Base-by-base conservation (phyloP, 2,329 filamentous ascomycete species). In the Pseudocercospora vitis region DNA sequence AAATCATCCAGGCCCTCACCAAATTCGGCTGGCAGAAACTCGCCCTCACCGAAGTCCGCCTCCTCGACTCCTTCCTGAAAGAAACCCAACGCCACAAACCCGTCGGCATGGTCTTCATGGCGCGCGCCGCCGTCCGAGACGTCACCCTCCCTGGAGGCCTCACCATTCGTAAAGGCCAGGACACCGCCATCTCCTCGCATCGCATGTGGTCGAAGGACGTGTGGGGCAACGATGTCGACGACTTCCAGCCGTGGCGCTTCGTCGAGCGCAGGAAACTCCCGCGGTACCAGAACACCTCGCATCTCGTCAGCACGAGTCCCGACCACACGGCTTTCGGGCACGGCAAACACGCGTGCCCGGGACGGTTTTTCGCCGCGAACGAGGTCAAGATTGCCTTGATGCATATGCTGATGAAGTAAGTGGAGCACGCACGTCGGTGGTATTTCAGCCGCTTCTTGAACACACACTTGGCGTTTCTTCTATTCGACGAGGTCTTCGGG, bases 1-100 rank as follows among this genome's bases (percentile, higher is more conserved):
- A 69, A 50, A 59, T 64, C 16, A 42, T 63, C 12, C 24, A 44
- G 3, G 68, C 66, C 33, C 52, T 70, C 4, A 45, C 47, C 9
- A 55, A 61, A 48, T 55, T 65, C 16, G 64, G 66, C 14, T 68
- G 63, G 65, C 63, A 56, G 24, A 70, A 69, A 57, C 53, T 57
- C 8, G 53, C 62, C 3, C 50, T 71, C 16, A 63, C 63, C 11
- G 62, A 69, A 50, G 55, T 70, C 11, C 61, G 63, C 18, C 53
- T 70, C 14, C 58, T 71, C 44, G 69, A 71, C 52, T 69, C 65
- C 54, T 59, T 68, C 45, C 57, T 71, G 50, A 70, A 70, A 55
- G 69, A 71, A 50, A 60, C 58, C 1, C 67, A 70, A 53, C 53
- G 69, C 31, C 26, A 65, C 16, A 65, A 63, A 16, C 60, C 61